A percentile compares a stretch with the other conserved stretches of the same genome.
phyloP scores from a whole-genome alignment of 352 stramenopile genomes.

The Pythium diclinum region DNA sequence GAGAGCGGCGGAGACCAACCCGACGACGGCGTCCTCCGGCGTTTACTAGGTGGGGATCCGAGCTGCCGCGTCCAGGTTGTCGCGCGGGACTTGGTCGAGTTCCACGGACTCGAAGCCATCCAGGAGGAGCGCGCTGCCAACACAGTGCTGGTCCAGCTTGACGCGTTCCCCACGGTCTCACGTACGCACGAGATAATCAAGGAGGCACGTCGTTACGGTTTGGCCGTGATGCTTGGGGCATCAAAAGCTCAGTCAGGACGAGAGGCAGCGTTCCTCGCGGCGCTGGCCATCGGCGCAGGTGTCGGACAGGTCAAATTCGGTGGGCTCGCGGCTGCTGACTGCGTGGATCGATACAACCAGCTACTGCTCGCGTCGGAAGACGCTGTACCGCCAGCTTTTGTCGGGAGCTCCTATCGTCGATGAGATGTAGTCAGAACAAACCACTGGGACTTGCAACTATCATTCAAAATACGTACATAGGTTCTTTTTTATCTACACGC shows the following conservation, averaged over 20 bases:
- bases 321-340: slow-evolving; percentile 40
- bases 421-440: slow-evolving; percentile 11
- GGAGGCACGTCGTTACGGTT: slow-evolving; percentile 46
- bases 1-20: slow-evolving; percentile 13
- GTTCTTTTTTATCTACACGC: no score
- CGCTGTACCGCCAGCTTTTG: slow-evolving; percentile 43
- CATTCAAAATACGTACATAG: no score
- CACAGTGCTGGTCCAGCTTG: slow-evolving; percentile 48
- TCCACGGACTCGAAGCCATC: slow-evolving; percentile 37
- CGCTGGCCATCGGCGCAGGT: slow-evolving; percentile 48
- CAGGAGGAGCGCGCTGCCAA: slow-evolving; percentile 60
- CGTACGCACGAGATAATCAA: slow-evolving; percentile 38
- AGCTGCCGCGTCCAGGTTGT: slow-evolving; percentile 55
- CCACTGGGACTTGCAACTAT: no score
- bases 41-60: slow-evolving; percentile 37
- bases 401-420: slow-evolving; percentile 29
- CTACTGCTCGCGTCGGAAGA: slow-evolving; percentile 45
- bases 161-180: slow-evolving; percentile 49
- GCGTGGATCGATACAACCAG: slow-evolving; percentile 56
- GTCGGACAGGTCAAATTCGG: slow-evolving; percentile 75
- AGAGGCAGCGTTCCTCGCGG: slow-evolving; percentile 34
- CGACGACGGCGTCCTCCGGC: neutral
- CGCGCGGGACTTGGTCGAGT: slow-evolving; percentile 32
- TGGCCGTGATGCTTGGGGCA: slow-evolving; percentile 52
- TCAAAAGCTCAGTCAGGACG: slow-evolving; percentile 28